Percentiles rank a stretch among this genome's conserved stretches.
Conservation (phyloP, 331 rosid species). For the Telfairia occidentalis region DNA sequence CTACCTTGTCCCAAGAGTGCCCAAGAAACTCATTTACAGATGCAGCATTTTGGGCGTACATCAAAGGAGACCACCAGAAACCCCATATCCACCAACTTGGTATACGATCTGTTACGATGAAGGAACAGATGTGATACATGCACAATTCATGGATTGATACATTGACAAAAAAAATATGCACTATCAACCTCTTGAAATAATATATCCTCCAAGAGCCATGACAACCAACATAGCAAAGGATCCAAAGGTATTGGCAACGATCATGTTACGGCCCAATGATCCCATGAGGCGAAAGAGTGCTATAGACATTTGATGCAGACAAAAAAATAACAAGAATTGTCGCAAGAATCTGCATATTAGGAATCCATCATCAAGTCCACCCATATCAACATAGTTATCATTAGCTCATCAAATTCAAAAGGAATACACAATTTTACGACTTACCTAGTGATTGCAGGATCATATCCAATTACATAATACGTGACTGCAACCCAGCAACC, state of each 20-base stretch:
- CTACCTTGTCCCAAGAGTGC: conserved; percentile 92
- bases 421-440: conserved; percentile 12
- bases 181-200: conserved; percentile 68
- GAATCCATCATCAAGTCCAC: conserved; percentile 16
- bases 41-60: conserved; percentile 91
- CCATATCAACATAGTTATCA: not conserved
- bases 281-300: conserved; percentile 93
- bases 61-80: conserved; percentile 95
- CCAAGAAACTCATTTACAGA: conserved; percentile 94
- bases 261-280: conserved; percentile 96
- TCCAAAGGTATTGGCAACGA: conserved; percentile 93
- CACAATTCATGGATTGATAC: conserved; percentile 9
- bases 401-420: conserved; percentile 12
- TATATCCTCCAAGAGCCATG: conserved; percentile 94
- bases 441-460: conserved; percentile 77
- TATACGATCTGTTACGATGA: conserved; percentile 46
- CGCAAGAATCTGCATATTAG: conserved; percentile 60
- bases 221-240: conserved; percentile 98
- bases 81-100: conserved; percentile 99
- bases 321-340: conserved; percentile 73
- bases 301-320: conserved; percentile 94
- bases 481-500: conserved; percentile 90
- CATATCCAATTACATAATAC: conserved; percentile 83
- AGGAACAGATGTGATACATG: conserved; percentile 13
- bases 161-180: not conserved